phyloP scores from a whole-genome alignment of 2,329 filamentous ascomycete genomes.

The Sporothrix pallida region DNA sequence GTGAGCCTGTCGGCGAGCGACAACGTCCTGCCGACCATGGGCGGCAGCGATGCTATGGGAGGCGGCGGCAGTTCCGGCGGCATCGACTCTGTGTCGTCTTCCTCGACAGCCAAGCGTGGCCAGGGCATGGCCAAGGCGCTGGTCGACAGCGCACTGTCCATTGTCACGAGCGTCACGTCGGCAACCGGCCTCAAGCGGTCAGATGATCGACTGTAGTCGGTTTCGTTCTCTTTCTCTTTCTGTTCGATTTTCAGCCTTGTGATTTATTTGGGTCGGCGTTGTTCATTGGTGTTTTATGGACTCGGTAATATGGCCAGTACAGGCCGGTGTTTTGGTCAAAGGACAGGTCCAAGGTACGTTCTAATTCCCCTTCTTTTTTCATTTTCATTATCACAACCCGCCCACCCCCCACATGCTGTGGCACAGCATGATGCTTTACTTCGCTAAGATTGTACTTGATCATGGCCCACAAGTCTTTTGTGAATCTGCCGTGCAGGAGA shows the following conservation, averaged over 20 bases:
- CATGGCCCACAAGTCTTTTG: conserved; percentile 32
- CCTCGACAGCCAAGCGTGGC: conserved; percentile 51
- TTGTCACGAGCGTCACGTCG: conserved; percentile 55
- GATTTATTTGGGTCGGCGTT: conserved; percentile 2
- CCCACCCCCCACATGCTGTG: neutral
- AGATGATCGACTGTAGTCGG: conserved; percentile 40
- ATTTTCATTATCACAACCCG: neutral
- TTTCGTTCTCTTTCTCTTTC: neutral
- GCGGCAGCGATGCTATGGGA: conserved; percentile 59
- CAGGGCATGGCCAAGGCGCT: conserved; percentile 71
- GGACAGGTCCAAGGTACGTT: conserved; percentile 15
- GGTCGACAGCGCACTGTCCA: conserved; percentile 62
- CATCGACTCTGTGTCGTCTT: conserved; percentile 53
- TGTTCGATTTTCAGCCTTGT: neutral
- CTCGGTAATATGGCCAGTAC: neutral
- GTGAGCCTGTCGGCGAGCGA: conserved; percentile 93
- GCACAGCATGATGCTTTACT: conserved; percentile 37
- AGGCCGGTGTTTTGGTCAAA: conserved; percentile 22
- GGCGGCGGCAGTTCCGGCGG: conserved; percentile 44
- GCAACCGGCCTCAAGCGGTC: conserved; percentile 51
- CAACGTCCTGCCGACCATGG: conserved; percentile 92
- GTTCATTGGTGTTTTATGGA: neutral
- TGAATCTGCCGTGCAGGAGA: conserved; percentile 35
- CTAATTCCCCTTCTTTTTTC: neutral
- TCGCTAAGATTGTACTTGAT: conserved; percentile 40